Evolutionary conservation across 2,329 filamentous ascomycete species (phyloP), one percentile per base, ranked within the genome.

Genomic region (Stachybotrys elegans): DNA sequence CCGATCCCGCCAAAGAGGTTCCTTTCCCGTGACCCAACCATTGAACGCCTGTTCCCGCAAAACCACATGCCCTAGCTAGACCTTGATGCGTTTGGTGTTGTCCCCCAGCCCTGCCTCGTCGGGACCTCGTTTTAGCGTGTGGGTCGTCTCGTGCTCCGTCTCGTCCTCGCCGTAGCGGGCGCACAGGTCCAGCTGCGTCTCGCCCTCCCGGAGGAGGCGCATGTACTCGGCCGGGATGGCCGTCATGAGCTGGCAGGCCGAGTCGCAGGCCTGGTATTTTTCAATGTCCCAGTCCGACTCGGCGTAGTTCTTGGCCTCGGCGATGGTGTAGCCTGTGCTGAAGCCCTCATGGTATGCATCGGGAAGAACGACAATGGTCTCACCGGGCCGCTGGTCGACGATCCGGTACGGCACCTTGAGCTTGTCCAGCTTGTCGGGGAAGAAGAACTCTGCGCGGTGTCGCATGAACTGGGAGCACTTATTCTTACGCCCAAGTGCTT

Each of bases 321-420:
- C 65, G 37, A 68, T 59, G 29, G 64, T 68, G 43, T 68, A 68
- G 0, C 65, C 65, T n/a, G 64, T 67, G 51, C 65, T 67, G 46
- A 68, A 68, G 3, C 65, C 65, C 46, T 68, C 62, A 43, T 68
- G 65, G 40, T 68, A 68, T 5, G 65, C 65, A 43, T 68, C 65
- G 1, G 65, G 65, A 7, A 68, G 49, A 36, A 68, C 63, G 29
- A 68, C 65, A 29, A 68, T 63, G 8, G 65, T 68, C 51, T 68
- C 65, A 6, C 64, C 65, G 6, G 65, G 62, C 2, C 62, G 57
- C 42, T 68, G 65, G 27, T 68, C 65, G 41, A 67, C 56, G 42
- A 67, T 58, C 11, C 64, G 61, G 44, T 57, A 63, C 1, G 64
- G 65, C 7, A 68, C 63, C 9, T 60, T 61, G 9, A 68, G 55